Base-by-base conservation (phyloP, 2,329 filamentous ascomycete species). In the Diplodia intermedia region DNA sequence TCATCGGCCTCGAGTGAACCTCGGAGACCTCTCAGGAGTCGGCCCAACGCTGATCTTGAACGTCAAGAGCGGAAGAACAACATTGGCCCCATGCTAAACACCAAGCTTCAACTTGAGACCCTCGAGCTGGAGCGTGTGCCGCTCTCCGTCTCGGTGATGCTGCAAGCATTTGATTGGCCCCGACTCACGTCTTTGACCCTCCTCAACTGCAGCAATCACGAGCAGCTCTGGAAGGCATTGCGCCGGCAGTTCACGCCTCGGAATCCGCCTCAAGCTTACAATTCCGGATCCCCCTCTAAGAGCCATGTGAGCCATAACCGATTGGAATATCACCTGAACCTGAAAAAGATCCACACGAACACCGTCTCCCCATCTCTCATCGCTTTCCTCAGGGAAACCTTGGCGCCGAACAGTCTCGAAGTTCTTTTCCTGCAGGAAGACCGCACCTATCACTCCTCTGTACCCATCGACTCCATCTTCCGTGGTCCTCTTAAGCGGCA, bases 401-500 rank as follows among this genome's bases (percentile, higher is more conserved):
- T 95, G 47, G 89, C 89, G 23, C 92, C 92, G 0, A 92, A 95
- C 76, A 90, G 88, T 33, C 82, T 95, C n/a, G 90, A 95, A 77
- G 89, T 89, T 9, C 82, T 95, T 11, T 93, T 93, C 75, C 79
- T 95, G 60, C 91, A 94, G 77, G 90, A 94, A 81, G 75, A 85
- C 72, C 77, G 84, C 69, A 76, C 78, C 26, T 83, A 86, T 77
- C 77, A 82, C n/a, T 86, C 87, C 0, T 80, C 80, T 8, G 89
- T 94, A 0, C 84, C 86, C 3, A 85, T 94, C 66, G 88, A 92
- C 43, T 82, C 87, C 20, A 90, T 95, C 70, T 93, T 91, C 79
- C 86, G 86, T 68, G 88, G 88, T 14, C 86, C 90, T 7, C 81
- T 95, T 67, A 88, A 88, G 70, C 84, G 89, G n/a, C 92, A 95